Percentiles rank a stretch among this genome's conserved stretches.
These are phyloP conservation scores for Russula abietina DNA, from an alignment of 768 basidiomycete genomes.

Conservation along the genomic window DNA sequence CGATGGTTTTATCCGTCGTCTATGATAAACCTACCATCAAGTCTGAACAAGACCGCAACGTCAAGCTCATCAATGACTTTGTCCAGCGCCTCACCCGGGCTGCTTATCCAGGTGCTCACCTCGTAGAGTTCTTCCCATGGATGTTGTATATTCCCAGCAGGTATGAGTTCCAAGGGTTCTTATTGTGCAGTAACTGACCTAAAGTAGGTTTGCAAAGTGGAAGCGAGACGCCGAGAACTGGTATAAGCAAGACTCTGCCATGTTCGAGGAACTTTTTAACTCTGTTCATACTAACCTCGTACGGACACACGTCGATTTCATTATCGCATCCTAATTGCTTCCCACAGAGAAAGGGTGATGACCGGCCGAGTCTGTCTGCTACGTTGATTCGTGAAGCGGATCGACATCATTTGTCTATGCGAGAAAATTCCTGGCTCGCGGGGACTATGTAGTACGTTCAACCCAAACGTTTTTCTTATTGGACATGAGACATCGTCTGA, in stretches of 20 bases:
- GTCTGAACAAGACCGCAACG: conserved; percentile 20
- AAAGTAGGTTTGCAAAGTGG: conserved; percentile 20
- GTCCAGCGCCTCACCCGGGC: conserved; percentile 32
- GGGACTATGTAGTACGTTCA: conserved; percentile 26
- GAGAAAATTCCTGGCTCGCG: conserved; percentile 25
- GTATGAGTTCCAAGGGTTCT: not conserved
- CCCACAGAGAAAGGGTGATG: conserved; percentile 13
- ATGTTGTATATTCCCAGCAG: conserved; percentile 22
- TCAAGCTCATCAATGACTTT: conserved; percentile 28
- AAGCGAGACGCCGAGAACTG: conserved; percentile 16
- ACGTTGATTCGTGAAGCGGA: conserved; percentile 15
- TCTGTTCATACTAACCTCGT: conserved; percentile 8
- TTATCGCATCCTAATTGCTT: not conserved
- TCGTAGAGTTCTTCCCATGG: conserved; percentile 24
- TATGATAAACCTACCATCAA: conserved; percentile 26
- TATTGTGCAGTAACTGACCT: not conserved
- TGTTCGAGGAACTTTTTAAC: conserved; percentile 18
- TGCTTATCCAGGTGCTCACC: conserved; percentile 34
- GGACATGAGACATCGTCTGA: not conserved
- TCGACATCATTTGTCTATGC: conserved; percentile 13
- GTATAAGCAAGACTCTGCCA: conserved; percentile 18
- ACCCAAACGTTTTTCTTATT: not conserved
- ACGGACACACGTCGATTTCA: not conserved
- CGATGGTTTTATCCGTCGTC: conserved; percentile 28
- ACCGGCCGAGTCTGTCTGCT: conserved; percentile 16